Conservation (phyloP, 2,329 filamentous ascomycete species). For the Aureobasidium sp. region DNA sequence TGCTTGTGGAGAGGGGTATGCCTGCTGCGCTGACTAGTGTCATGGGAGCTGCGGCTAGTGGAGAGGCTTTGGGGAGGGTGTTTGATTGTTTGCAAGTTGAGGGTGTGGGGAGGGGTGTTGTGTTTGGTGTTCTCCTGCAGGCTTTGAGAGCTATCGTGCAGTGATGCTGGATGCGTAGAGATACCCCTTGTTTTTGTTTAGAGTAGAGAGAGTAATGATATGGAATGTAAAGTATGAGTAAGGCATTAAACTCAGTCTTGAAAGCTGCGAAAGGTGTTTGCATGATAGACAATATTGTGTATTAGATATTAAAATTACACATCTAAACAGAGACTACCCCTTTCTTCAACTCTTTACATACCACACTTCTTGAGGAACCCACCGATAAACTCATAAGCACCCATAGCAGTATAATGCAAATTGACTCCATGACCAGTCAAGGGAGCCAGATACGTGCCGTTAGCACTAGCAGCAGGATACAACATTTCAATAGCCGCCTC, state of each 20-base stretch:
- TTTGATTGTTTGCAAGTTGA: conserved; percentile 96
- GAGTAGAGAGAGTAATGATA: neutral
- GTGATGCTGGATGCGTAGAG: conserved; percentile 32
- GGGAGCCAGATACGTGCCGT: conserved; percentile 29
- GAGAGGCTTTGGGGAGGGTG: conserved; percentile 88
- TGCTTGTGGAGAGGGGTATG: conserved; percentile 88
- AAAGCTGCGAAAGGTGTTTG: too few relatives aligned
- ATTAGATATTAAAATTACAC: neutral
- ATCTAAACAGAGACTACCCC: too few relatives aligned
- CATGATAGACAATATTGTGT: too few relatives aligned
- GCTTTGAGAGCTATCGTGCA: conserved; percentile 78
- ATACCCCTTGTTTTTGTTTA: neutral
- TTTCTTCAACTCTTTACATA: neutral
- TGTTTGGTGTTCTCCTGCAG: conserved; percentile 91
- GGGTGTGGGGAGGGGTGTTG: conserved; percentile 83
- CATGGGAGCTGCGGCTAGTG: conserved; percentile 93
- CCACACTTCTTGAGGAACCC: conserved; percentile 28
- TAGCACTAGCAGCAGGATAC: conserved; percentile 27
- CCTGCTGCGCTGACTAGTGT: conserved; percentile 90
- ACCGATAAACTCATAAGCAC: conserved; percentile 32
- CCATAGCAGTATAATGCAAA: conserved; percentile 34
- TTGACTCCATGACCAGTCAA: conserved; percentile 36
- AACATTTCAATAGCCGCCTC: conserved; percentile 26
- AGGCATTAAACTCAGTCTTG: too few relatives aligned
- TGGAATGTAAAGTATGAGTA: neutral